Base-by-base conservation (phyloP, 805 yeast genomes). In the Komagataella populi region DNA sequence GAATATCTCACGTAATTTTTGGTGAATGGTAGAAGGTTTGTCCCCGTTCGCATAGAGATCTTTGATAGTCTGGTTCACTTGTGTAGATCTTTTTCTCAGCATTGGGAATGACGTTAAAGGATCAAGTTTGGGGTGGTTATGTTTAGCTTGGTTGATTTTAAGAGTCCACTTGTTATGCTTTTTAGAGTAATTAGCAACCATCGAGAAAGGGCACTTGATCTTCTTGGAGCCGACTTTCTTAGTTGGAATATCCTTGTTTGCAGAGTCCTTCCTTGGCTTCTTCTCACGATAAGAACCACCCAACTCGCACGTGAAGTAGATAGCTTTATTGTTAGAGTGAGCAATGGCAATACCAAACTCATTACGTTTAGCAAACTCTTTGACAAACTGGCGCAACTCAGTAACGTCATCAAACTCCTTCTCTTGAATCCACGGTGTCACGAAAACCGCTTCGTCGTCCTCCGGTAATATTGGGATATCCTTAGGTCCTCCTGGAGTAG, bases 271-370 rank as follows among this genome's bases (percentile, higher is more conserved):
- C 46, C 64, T 62, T 16, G 63, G 59, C 54, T 60, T 55, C 59
- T 76, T 76, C 57, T 75, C 78, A 52, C 82, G 66, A 58, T 77
- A 77, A 23, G 74, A 66, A 22, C 82, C 82, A 47, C 82, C 82
- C 47, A 77, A 63, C 60, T 77, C 81, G 60, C 82, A 77, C 7
- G 81, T 77, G 60, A 75, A 77, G 61, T 77, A 77, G 54, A 77
- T 77, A 43, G 81, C 81, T 60, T 77, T 77, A 54, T 70, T 71
- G 60, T 77, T 77, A 43, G 80, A 75, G 62, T 77, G 81, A 23
- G 81, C 79, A 60, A 77, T 77, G 18, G 78, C 81, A 48, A 77
- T 77, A 4, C 81, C 81, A 63, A 77, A 77, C 49, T 78, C 80
- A 57, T 77, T 75, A 57, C 74, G 78, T 48, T 77, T 66, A 18